A percentile compares a stretch with the other conserved stretches of the same genome.
Conservation (phyloP, 805 yeast genomes). For the Myxozyma mucilagina region DNA sequence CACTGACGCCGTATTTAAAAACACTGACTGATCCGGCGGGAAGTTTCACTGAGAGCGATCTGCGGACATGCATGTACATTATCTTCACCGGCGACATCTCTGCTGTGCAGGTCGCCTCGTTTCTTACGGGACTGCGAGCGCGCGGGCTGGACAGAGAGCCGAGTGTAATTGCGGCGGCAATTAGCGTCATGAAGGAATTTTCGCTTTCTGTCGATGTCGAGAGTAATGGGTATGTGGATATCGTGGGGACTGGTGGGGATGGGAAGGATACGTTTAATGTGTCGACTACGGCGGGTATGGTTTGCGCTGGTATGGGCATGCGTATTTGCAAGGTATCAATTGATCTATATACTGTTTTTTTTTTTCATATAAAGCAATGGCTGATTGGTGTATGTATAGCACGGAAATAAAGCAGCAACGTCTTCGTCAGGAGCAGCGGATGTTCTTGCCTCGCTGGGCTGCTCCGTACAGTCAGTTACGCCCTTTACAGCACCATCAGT, state of each 20-base stretch:
- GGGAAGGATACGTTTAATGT: conserved; percentile 97
- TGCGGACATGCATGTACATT: conserved; percentile 59
- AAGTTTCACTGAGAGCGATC: conserved; percentile 61
- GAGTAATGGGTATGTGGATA: conserved; percentile 63
- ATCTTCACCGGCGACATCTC: conserved; percentile 62
- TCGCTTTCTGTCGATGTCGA: conserved; percentile 53
- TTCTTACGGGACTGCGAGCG: conserved; percentile 73
- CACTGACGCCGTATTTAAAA: conserved; percentile 61
- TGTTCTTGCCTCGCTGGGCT: conserved; percentile 74
- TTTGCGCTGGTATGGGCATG: conserved; percentile 84
- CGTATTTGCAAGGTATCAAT: conserved; percentile 65
- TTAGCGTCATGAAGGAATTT: conserved; percentile 64
- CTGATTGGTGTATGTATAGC: conserved; percentile 41
- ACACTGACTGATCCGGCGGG: conserved; percentile 63
- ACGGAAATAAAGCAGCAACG: conserved; percentile 97
- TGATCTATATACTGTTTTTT: neutral
- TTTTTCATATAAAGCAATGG: neutral
- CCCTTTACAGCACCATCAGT: conserved; percentile 60
- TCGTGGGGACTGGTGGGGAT: conserved; percentile 99
- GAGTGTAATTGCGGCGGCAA: conserved; percentile 83
- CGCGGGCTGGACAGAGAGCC: conserved; percentile 79
- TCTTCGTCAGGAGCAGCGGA: conserved; percentile 95
- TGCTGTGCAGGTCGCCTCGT: conserved; percentile 73
- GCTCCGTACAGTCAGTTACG: conserved; percentile 72
- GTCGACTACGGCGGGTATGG: conserved; percentile 90